Evolutionary conservation across 2,329 filamentous ascomycete species (phyloP).

Genomic region (Talaromyces islandicus): DNA sequence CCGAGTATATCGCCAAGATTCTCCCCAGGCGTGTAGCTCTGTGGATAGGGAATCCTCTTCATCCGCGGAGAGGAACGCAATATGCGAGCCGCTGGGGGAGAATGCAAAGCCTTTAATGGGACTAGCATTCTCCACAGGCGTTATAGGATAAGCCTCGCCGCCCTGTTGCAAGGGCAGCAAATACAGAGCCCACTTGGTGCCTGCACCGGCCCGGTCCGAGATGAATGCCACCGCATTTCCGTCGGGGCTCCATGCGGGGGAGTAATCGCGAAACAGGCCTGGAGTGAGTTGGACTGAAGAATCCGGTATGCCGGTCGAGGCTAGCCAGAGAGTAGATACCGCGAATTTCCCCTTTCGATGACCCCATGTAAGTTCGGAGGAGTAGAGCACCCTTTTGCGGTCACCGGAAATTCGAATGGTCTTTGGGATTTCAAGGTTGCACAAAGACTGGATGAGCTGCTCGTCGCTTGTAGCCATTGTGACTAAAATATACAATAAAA

Average conservation of each 20-base stretch:
- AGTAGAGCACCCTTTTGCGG: conserved; percentile 1
- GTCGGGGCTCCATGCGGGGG: conserved; percentile 13
- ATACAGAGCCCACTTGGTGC: conserved; percentile 10
- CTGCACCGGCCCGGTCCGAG: conserved; percentile 11
- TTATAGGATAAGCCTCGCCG: conserved; percentile 8
- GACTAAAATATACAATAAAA: neutral
- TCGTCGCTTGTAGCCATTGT: neutral
- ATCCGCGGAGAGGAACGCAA: conserved; percentile 10
- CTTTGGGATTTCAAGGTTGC: conserved; percentile 2
- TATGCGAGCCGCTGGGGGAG: conserved; percentile 3
- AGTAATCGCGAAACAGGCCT: conserved; percentile 11
- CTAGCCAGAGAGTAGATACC: conserved; percentile 11
- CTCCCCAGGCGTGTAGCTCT: conserved; percentile 9
- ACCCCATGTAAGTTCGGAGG: conserved; percentile 1
- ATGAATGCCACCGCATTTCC: conserved; percentile 11
- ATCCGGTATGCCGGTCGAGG: conserved; percentile 4
- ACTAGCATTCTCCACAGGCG: conserved; percentile 5
- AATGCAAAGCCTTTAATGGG: conserved; percentile 7
- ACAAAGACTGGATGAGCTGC: conserved; percentile 1
- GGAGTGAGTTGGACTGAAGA: conserved; percentile 10
- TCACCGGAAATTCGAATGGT: neutral
- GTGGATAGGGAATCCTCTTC: neutral
- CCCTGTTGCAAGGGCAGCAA: conserved; percentile 1
- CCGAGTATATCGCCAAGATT: conserved; percentile 7
- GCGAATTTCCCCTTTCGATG: neutral